Conservation (phyloP, 257 asterid genomes). For the Penstemon davidsonii region DNA sequence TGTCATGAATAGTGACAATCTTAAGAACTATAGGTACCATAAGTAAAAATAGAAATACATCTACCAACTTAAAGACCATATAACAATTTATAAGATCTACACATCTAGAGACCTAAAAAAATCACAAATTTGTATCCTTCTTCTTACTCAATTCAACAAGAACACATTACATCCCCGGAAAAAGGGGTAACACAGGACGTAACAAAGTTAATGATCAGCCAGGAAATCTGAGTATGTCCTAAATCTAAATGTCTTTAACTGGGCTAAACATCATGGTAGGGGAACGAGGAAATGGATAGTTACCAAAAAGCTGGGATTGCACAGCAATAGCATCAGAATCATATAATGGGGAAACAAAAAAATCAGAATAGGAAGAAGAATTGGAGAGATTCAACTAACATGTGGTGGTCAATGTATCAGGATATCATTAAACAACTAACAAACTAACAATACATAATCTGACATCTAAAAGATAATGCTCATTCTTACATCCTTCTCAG, state of each 20-base stretch:
- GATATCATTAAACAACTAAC: no score
- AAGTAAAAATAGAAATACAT: background rate
- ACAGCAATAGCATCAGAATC: no score
- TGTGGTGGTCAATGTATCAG: background rate
- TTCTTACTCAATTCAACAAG: background rate
- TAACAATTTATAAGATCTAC: background rate
- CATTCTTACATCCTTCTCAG: conserved; percentile 83
- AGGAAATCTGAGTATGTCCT: conserved; percentile 1
- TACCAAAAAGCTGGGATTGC: no score
- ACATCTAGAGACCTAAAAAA: background rate
- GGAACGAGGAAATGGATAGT: no score
- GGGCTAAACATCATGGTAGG: background rate
- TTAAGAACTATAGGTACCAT: background rate
- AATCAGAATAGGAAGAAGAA: no score
- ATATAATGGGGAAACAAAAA: no score
- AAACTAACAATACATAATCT: conserved; percentile 24
- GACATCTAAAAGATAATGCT: conserved; percentile 24
- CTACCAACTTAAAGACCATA: background rate
- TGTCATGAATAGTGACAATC: background rate
- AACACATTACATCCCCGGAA: background rate
- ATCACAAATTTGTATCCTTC: background rate
- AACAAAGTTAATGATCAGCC: background rate
- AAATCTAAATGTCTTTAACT: background rate
- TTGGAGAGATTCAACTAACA: background rate
- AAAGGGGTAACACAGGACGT: background rate